Conservation (phyloP, 345 rosid species). For the Isatis tinctoria region DNA sequence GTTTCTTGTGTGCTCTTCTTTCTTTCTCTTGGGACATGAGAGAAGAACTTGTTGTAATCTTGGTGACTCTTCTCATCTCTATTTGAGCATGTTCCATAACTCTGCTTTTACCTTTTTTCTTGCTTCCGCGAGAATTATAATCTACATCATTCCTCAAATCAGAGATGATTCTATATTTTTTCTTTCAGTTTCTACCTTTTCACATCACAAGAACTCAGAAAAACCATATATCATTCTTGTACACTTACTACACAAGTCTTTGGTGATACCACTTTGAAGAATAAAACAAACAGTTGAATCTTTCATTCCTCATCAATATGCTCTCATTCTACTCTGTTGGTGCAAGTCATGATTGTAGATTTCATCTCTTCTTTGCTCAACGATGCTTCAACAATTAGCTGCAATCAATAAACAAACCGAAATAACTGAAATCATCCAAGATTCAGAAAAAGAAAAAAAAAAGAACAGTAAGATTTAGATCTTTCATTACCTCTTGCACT, state of each 20-base stretch:
- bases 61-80: no score
- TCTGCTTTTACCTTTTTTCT: background rate
- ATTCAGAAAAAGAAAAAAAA: background rate
- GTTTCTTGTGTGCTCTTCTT: no score
- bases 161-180: background rate
- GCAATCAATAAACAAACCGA: constrained; percentile 5
- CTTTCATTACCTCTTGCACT: constrained; percentile 80
- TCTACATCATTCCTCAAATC: background rate
- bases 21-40: no score
- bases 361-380: constrained; percentile 82
- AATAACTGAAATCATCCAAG: background rate
- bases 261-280: constrained; percentile 4
- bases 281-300: constrained; percentile 4
- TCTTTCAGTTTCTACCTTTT: background rate
- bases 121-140: background rate
- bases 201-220: background rate
- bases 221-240: background rate
- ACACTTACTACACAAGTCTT: constrained; percentile 4
- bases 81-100: background rate
- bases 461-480: background rate
- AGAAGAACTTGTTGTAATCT: no score
- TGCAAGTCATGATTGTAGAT: constrained; percentile 66
- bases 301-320: constrained; percentile 15
- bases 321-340: constrained; percentile 60
- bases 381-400: constrained; percentile 77